These are phyloP conservation scores for Sclerotinia subarctica DNA, from an alignment of 2,329 filamentous ascomycete species.

Conservation along the genomic window DNA sequence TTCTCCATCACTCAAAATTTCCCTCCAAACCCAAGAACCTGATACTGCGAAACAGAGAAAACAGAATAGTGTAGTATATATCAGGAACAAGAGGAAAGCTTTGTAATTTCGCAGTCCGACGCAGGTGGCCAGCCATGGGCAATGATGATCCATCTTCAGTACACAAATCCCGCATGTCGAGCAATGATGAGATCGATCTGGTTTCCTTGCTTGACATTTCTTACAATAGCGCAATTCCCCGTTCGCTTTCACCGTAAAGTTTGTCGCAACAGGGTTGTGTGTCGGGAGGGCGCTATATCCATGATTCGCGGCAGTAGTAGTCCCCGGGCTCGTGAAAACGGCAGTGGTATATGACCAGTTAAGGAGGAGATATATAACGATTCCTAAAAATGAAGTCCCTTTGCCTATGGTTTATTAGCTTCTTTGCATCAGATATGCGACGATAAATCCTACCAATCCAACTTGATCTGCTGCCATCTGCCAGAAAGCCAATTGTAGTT, in stretches of 20 bases:
- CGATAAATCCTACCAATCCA: constrained; percentile 53
- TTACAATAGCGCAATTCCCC: constrained; percentile 91
- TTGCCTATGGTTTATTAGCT: constrained; percentile 44
- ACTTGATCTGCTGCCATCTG: constrained; percentile 44
- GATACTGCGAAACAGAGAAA: constrained; percentile 76
- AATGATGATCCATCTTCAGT: constrained; percentile 99
- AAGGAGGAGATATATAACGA: constrained; percentile 72
- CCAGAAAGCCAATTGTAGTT: constrained; percentile 63
- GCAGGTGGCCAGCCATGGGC: constrained; percentile 95
- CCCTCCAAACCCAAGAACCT: constrained; percentile 77
- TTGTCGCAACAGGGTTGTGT: constrained; percentile 58
- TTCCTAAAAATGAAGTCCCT: constrained; percentile 58
- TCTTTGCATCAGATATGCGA: background rate
- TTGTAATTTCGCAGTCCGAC: constrained; percentile 95
- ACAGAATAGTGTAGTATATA: constrained; percentile 85
- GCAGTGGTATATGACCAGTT: constrained; percentile 89
- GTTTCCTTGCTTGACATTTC: constrained; percentile 93
- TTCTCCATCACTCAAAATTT: constrained; percentile 68
- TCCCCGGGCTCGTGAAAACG: constrained; percentile 88
- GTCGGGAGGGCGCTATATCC: constrained; percentile 82
- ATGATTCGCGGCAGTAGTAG: constrained; percentile 54
- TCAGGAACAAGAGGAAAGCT: constrained; percentile 85
- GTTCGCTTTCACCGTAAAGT: constrained; percentile 88
- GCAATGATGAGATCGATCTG: constrained; percentile 95
- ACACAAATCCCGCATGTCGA: constrained; percentile 92